Percentiles rank a stretch among this genome's conserved stretches.
Evolutionary conservation across 768 basidiomycete genomes (phyloP).

Genomic region (Podaxis rugospora): DNA sequence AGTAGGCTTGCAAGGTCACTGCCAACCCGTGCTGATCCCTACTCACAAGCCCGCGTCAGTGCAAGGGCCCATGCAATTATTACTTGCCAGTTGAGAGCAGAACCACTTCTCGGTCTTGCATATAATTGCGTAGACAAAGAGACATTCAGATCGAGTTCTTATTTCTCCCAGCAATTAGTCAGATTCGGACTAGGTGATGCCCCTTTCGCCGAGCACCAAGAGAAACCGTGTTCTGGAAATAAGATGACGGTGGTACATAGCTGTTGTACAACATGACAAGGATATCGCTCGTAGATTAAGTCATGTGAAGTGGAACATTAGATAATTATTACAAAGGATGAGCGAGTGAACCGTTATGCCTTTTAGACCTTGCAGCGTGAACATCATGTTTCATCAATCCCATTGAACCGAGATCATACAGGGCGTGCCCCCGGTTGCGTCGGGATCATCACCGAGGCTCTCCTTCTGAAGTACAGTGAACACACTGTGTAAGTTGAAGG

Average conservation of each 20-base stretch:
- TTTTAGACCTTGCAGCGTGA: neutral
- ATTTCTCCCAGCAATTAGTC: neutral
- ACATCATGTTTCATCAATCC: neutral
- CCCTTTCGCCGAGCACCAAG: too few relatives aligned
- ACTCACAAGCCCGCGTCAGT: neutral
- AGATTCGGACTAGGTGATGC: neutral
- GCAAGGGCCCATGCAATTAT: neutral
- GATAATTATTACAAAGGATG: neutral
- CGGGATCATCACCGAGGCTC: neutral
- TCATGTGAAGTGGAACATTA: neutral
- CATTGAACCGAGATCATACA: neutral
- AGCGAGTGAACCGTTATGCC: neutral
- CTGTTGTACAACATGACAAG: neutral
- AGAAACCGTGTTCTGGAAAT: neutral
- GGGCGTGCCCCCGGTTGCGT: neutral
- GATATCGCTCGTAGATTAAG: too few relatives aligned
- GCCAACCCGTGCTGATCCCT: too few relatives aligned
- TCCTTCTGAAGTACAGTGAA: neutral
- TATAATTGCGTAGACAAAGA: neutral
- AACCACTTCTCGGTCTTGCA: neutral
- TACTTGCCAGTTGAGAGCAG: neutral
- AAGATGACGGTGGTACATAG: neutral
- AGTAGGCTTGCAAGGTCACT: neutral
- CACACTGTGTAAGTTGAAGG: constrained; percentile 3
- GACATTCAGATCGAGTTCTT: neutral